Evolutionary conservation across 495 filamentous ascomycete genomes (phyloP), one percentile per base, ranked within the genome.

Genomic region (Penicillium desertorum): DNA sequence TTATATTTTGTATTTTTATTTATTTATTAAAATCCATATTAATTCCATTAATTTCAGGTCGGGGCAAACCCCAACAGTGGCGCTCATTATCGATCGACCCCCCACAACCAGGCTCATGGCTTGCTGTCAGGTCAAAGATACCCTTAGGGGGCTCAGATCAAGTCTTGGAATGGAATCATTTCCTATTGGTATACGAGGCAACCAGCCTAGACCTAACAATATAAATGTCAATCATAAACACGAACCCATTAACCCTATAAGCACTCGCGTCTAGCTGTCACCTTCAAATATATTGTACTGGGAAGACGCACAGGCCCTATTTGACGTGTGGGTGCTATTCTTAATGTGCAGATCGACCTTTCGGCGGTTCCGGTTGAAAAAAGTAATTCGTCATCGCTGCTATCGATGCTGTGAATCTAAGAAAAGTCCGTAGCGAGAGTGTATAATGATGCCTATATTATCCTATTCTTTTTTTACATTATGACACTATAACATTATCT

Each of bases 61-160:
- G 54, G 57, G 23, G 22, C 37, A 57, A 41, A 45, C 30, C 49
- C 51, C 25, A 50, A 62, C 20, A 49, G 55, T 61, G 59, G 62
- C 62, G 62, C 44, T 64, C 56, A 64, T 67, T 60, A 59, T 64
- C 64, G 61, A 63, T 62, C 61, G 49, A 25, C 39, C 34, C 27
- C 47, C 45, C 45, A 51, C 39, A 52, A 32, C 16, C 34, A n/a
- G 10, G 3, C 11, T n/a, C 19, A 37, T 51, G 32, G 30, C 48
- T 39, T 25, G 12, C 48, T 34, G 19, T 51, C 14, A 42, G 22
- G 20, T 36, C 41, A 9, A 10, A 37, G 27, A 16, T 3, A 34
- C 23, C 7, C 23, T 14, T 16, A 16, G 41, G 22, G 41, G 19
- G 42, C 25, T 45, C 42, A 47, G 42, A 37, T 37, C 53, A n/a